phyloP scores from a whole-genome alignment of 2,329 filamentous ascomycete species.

The Diaporthe caulivora region DNA sequence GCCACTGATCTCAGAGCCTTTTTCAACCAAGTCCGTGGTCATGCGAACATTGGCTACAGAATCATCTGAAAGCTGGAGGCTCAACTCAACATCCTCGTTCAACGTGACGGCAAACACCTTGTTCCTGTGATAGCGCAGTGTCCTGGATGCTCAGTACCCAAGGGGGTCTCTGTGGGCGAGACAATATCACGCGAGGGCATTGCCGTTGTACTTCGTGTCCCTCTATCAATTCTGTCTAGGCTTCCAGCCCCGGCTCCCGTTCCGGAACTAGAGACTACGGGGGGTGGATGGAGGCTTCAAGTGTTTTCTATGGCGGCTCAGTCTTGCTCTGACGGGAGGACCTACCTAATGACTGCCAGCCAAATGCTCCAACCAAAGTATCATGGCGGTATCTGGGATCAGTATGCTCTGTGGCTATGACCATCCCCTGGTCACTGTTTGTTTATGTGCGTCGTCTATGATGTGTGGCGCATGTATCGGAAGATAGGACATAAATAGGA shows the following conservation, averaged over 20 bases:
- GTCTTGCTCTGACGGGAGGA: background rate
- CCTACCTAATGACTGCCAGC: background rate
- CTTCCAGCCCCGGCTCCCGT: background rate
- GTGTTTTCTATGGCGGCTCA: background rate
- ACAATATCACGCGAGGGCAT: background rate
- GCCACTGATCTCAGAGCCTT: background rate
- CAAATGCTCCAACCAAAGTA: background rate
- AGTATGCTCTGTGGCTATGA: background rate
- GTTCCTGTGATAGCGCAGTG: background rate
- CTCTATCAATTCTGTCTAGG: background rate
- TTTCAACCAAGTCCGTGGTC: background rate
- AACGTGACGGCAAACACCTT: background rate
- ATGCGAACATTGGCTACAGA: constrained; percentile 6
- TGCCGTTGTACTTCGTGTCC: background rate
- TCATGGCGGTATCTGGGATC: background rate
- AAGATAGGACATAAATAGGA: constrained; percentile 12
- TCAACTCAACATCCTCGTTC: background rate
- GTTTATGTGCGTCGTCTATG: background rate
- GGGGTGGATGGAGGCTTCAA: background rate
- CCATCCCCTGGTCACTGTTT: background rate
- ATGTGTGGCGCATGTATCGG: background rate
- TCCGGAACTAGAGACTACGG: background rate
- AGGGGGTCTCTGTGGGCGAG: background rate
- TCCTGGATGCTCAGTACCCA: background rate
- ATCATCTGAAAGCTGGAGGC: background rate